Evolutionary conservation across 108 stramenopile genomes (phyloP).

Genomic region (Aurantiochytrium sp.): DNA sequence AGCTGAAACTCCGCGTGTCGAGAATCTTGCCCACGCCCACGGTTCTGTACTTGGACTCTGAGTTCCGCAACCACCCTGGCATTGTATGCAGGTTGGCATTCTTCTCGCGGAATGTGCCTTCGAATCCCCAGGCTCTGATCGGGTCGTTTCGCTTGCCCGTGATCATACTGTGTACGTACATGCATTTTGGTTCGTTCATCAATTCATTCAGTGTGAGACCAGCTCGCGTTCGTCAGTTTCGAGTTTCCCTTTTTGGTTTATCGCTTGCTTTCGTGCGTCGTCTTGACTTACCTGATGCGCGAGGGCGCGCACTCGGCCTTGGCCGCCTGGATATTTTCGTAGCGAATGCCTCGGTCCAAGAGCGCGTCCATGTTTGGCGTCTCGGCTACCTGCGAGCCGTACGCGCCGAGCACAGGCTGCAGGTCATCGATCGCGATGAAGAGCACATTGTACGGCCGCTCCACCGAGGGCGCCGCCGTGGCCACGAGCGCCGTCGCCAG

Average conservation of each 20-base stretch:
- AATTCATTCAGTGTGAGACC: too few species aligned
- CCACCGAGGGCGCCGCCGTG: not conserved
- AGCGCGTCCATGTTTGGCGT: slow-evolving; percentile 23
- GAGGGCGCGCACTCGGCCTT: slow-evolving; percentile 1
- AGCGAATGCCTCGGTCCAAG: not conserved
- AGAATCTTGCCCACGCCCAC: not conserved
- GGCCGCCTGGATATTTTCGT: not conserved
- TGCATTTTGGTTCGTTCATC: too few species aligned
- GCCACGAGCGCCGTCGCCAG: not conserved
- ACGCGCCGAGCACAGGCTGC: not conserved
- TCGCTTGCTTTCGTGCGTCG: too few species aligned
- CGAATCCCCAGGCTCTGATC: not conserved
- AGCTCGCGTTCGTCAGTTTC: too few species aligned
- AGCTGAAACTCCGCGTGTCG: not conserved
- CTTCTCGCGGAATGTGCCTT: not conserved
- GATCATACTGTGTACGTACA: not conserved
- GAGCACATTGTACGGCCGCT: slow-evolving; percentile 22
- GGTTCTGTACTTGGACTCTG: not conserved
- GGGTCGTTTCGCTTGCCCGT: slow-evolving; percentile 18
- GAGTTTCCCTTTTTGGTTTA: too few species aligned
- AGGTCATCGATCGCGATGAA: slow-evolving; percentile 24
- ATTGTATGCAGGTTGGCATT: not conserved
- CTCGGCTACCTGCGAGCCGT: not conserved
- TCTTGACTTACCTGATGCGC: not conserved
- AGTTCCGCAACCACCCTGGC: not conserved